phyloP scores from a whole-genome alignment of 2,329 filamentous ascomycete species.

The Trichoderma hamatum region DNA sequence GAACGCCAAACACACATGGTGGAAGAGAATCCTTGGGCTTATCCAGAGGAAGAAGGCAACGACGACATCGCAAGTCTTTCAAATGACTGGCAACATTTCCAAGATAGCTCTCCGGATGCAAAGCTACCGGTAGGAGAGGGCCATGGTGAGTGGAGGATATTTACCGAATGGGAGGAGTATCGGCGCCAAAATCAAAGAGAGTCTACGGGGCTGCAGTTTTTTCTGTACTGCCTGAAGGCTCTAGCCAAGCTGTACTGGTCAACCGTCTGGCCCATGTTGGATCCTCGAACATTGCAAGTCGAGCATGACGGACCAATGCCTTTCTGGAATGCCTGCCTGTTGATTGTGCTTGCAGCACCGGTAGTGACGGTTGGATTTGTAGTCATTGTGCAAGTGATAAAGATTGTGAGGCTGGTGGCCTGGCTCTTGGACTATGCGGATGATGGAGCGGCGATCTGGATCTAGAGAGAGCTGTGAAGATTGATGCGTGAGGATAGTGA shows the following conservation, averaged over 20 bases:
- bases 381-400: slow-evolving; percentile 36
- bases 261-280: slow-evolving; percentile 45
- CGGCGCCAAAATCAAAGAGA: slow-evolving; percentile 29
- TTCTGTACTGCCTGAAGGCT: slow-evolving; percentile 17
- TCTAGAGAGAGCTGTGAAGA: background rate
- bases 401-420: slow-evolving; percentile 31
- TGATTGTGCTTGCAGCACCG: slow-evolving; percentile 37
- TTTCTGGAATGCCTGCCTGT: slow-evolving; percentile 34
- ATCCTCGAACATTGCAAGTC: slow-evolving; percentile 41
- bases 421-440: slow-evolving; percentile 24
- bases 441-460: background rate
- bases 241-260: slow-evolving; percentile 41
- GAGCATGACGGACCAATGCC: slow-evolving; percentile 32
- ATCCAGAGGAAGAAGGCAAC: slow-evolving; percentile 33
- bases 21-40: slow-evolving; percentile 37
- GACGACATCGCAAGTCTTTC: slow-evolving; percentile 39
- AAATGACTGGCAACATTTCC: background rate
- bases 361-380: slow-evolving; percentile 33
- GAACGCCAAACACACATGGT: slow-evolving; percentile 8
- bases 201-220: slow-evolving; percentile 7
- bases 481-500: background rate
- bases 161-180: background rate
- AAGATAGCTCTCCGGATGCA: no score
- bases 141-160: background rate
- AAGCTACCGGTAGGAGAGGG: no score